Evolutionary conservation across 1,284 basidiomycete species (phyloP), one percentile per base, ranked within the genome.

Genomic region (Pholiota adiposa): DNA sequence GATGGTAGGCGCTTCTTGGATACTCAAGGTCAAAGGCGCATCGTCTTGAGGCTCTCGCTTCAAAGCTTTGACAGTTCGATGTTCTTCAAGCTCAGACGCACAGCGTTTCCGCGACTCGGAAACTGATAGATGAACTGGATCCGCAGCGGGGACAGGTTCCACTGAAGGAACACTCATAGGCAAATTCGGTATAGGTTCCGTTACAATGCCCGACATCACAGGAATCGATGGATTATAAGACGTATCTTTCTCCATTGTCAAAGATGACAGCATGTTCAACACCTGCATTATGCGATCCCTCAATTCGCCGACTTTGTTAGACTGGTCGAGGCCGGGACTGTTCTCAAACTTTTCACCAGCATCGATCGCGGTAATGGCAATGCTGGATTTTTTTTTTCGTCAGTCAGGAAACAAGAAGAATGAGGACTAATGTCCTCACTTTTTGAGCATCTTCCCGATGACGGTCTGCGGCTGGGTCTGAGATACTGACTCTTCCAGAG

Each of bases 41-140:
- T 88, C 87, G 34, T 90, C 89, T 63, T 78, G 81, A 23, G 88
- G 86, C 65, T 90, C 88, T 63, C 87, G 77, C 74, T 90, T 90
- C 63, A 85, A 75, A 18, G 85, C 81, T 68, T 90, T 90, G 52
- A 84, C 76, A 38, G 77, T 81, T 19, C 88, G 82, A 57, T 85
- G 83, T 58, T 82, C 85, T 19, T 79, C 83, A 59, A 85, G 75
- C 51, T 83, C 84, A n/a, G 87, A 86, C 14, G 83, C 87, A 62
- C 85, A 88, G 21, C 88, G 85, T 70, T 90, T 90, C 49, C 89
- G 84, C 53, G 80, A 77, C 38, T 79, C 77, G 33, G 70, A 65
- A 33, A 70, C 58, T 23, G 60, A 57, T 7, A 69, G 56, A 56
- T 66, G 65, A 53, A 61, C 61, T 51, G 69, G 54, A 44, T 72